These are phyloP conservation scores for Metschnikowia borealis DNA, from an alignment of 805 yeast genomes.

Conservation along the genomic window DNA sequence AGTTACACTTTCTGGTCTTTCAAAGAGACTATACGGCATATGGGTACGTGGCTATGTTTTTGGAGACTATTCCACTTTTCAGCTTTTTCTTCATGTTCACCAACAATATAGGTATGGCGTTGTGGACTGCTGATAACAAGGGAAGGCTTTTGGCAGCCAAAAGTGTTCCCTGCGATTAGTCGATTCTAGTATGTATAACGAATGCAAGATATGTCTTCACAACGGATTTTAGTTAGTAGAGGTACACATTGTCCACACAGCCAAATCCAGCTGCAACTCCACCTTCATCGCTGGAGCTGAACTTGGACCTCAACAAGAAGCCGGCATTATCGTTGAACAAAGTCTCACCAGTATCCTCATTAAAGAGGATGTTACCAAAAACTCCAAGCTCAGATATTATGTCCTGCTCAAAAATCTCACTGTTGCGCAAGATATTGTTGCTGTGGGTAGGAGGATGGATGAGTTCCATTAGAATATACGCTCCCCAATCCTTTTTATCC, in stretches of 20 bases:
- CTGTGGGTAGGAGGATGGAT: constrained; percentile 69
- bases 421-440: constrained; percentile 70
- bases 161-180: neutral
- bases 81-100: constrained; percentile 54
- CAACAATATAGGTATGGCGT: constrained; percentile 58
- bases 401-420: constrained; percentile 60
- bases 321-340: constrained; percentile 70
- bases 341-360: constrained; percentile 55
- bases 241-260: constrained; percentile 80
- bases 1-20: constrained; percentile 31
- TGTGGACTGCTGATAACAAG: constrained; percentile 52
- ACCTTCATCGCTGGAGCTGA: constrained; percentile 87
- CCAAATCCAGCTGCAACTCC: constrained; percentile 99
- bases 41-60: constrained; percentile 47
- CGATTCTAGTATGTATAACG: neutral
- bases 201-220: too few species aligned
- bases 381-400: constrained; percentile 89
- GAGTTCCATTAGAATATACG: constrained; percentile 89
- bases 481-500: constrained; percentile 76
- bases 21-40: constrained; percentile 43
- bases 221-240: constrained; percentile 28
- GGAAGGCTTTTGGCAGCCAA: constrained; percentile 5
- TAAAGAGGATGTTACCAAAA: constrained; percentile 78
- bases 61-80: constrained; percentile 54
- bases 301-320: constrained; percentile 74